Evolutionary conservation across 2,329 filamentous ascomycete genomes (phyloP).

Genomic region (Aspergillus alliaceus): DNA sequence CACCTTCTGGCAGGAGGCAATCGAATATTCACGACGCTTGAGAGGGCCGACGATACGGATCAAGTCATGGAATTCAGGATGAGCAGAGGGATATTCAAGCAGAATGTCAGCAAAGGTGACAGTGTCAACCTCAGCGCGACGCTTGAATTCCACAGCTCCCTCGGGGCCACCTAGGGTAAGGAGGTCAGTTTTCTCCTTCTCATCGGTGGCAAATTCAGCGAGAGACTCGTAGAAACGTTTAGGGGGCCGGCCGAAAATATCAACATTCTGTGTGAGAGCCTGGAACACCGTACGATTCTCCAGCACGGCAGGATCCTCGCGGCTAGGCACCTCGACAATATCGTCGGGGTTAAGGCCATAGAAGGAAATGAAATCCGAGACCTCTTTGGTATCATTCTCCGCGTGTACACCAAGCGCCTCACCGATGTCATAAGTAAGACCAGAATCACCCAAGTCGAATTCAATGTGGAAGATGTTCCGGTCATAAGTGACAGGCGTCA

Average conservation of each 20-base stretch:
- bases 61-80: conserved; percentile 84
- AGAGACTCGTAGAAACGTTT: conserved; percentile 97
- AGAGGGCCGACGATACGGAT: conserved; percentile 82
- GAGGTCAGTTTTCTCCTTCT: conserved; percentile 78
- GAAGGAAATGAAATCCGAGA: conserved; percentile 82
- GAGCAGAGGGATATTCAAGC: conserved; percentile 85
- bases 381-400: conserved; percentile 79
- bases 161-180: conserved; percentile 73
- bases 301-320: conserved; percentile 70
- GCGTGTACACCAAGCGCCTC: conserved; percentile 96
- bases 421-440: conserved; percentile 93
- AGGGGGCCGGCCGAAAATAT: conserved; percentile 93
- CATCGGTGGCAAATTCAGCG: conserved; percentile 79
- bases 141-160: conserved; percentile 88
- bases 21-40: conserved; percentile 98
- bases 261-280: conserved; percentile 84
- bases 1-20: conserved; percentile 94
- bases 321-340: conserved; percentile 86
- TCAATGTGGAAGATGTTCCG: conserved; percentile 99
- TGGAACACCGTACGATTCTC: conserved; percentile 94
- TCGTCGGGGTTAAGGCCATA: conserved; percentile 83
- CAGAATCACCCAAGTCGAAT: conserved; percentile 89
- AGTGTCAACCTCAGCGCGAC: conserved; percentile 84
- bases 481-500: conserved; percentile 86
- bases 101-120: conserved; percentile 89